Evolutionary conservation across 768 basidiomycete species (phyloP), one percentile per base, ranked within the genome.

Genomic region (Suillus clintonianus): DNA sequence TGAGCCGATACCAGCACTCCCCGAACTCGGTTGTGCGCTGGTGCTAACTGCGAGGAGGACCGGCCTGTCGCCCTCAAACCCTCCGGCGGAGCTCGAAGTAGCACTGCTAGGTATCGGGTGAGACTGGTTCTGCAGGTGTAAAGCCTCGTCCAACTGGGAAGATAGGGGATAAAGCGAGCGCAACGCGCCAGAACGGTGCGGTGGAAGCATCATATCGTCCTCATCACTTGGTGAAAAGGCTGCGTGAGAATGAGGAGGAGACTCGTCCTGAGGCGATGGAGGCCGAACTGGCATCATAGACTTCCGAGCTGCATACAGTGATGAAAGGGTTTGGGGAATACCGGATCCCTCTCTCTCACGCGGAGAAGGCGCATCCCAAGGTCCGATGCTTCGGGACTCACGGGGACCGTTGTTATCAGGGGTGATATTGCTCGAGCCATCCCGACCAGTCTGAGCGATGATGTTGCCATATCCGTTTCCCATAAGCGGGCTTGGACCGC

Each of bases 1-100:
- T 17, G 91, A 92, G 0, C 82, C 85, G 42, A 83, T 83, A 7
- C 82, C 86, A 36, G 77, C 72, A 61, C 73, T 76, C 22, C 74
- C 74, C 2, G 73, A 67, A 27, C 64, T 80, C 70, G 64, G 60
- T 59, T 70, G 74, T 30, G 65, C 75, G 10, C 80, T 80, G 0
- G 84, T 88, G 63, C 80, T 85, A 56, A 89, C 82, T 15, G 83
- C 83, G 11, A 76, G 75, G 37, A 73, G 66, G 6, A 64, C 45
- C 30, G 73, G 68, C 5, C 68, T 67, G 8, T 68, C 62, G 13
- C 73, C 73, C 8, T 77, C 76, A 3, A 87, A 76, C 19, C 77
- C 83, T 51, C 79, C 82, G 48, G 82, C 78, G 39, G 78, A 78
- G 58, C 82, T 83, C 8, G 83, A 82, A 0, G 78, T 67, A 41